A percentile compares a stretch with the other conserved stretches of the same genome.
Evolutionary conservation across 2,329 filamentous ascomycete species (phyloP).

Genomic region (Fusarium subglutinans): DNA sequence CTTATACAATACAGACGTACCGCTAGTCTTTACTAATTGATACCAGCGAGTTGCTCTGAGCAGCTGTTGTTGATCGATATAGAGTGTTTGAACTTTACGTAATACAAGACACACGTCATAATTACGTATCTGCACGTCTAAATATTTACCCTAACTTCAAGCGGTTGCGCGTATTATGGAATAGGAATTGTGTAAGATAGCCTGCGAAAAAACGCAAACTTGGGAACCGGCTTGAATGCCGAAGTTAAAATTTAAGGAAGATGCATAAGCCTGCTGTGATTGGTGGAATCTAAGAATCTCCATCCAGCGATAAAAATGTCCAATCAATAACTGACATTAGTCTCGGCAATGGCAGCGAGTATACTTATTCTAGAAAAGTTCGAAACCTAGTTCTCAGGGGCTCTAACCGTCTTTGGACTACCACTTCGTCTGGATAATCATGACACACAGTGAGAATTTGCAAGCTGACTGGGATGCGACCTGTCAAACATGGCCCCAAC

Average conservation of each 20-base stretch:
- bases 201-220: neutral
- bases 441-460: neutral
- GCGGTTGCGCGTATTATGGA: no score
- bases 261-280: fast-evolving
- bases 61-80: neutral
- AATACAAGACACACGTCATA: neutral
- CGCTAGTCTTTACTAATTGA: no score
- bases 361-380: neutral
- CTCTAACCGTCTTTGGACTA: neutral
- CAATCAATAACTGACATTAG: neutral
- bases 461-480: neutral
- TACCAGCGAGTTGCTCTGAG: no score
- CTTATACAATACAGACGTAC: fast-evolving
- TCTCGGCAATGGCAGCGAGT: neutral
- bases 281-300: neutral
- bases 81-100: no score
- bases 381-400: neutral
- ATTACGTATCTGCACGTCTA: neutral
- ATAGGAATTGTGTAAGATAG: no score
- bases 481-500: neutral
- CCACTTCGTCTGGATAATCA: neutral
- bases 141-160: neutral
- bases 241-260: neutral
- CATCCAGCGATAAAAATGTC: fast-evolving
- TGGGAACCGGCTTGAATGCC: neutral